Evolutionary conservation across 2,329 filamentous ascomycete species (phyloP).

Genomic region (Calycina herbarum): DNA sequence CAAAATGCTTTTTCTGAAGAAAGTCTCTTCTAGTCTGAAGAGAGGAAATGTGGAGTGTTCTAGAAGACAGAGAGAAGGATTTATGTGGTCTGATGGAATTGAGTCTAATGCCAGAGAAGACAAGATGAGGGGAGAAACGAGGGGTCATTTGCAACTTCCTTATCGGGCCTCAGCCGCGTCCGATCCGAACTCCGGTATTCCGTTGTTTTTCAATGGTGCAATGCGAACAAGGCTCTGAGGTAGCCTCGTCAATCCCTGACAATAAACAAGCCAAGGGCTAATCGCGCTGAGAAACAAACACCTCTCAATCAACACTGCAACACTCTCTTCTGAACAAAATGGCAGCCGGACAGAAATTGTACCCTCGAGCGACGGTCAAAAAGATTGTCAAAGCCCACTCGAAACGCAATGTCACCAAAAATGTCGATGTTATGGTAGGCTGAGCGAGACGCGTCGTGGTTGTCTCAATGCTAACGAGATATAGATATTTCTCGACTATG

Average conservation of each 20-base stretch:
- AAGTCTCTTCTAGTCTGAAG: background rate
- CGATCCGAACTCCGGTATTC: background rate
- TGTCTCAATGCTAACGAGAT: slow-evolving; percentile 8
- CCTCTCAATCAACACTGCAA: background rate
- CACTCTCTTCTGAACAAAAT: slow-evolving; percentile 23
- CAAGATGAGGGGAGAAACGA: background rate
- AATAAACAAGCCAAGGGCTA: too few relatives aligned
- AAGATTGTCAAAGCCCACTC: slow-evolving; percentile 90
- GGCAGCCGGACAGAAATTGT: slow-evolving; percentile 64
- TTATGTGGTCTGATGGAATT: background rate
- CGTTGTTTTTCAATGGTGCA: too few relatives aligned
- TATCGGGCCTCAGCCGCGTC: background rate
- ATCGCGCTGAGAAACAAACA: background rate
- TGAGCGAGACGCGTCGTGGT: slow-evolving; percentile 21
- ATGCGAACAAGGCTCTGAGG: background rate
- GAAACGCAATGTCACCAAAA: slow-evolving; percentile 76
- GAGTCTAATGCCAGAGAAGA: background rate
- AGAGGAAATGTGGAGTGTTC: background rate
- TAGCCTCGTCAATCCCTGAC: background rate
- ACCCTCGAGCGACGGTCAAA: slow-evolving; percentile 81
- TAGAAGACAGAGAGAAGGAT: background rate
- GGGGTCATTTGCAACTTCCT: background rate
- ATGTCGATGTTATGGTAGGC: slow-evolving; percentile 78
- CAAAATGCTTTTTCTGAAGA: background rate
- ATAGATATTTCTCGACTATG: slow-evolving; percentile 84